phyloP scores from a whole-genome alignment of 768 basidiomycete species.

The Xanthoconium purpureum region DNA sequence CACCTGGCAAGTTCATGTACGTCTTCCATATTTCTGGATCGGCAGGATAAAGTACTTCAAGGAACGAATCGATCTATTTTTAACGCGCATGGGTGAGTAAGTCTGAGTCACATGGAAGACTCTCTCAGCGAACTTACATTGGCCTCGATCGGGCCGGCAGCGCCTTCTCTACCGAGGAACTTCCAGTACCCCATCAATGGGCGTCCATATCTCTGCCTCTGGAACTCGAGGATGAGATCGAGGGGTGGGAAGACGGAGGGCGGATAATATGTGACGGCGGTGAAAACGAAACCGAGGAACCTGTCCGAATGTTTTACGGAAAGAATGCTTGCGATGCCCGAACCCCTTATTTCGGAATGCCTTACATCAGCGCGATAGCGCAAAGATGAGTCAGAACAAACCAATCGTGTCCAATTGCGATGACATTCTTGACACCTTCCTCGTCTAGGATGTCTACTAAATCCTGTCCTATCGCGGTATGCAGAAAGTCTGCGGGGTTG shows the following conservation, averaged over 20 bases:
- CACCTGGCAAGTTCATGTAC: conserved; percentile 35
- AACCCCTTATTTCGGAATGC: conserved; percentile 32
- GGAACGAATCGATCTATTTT: conserved; percentile 39
- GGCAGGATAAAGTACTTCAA: conserved; percentile 33
- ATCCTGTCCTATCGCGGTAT: conserved; percentile 30
- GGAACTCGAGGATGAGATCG: conserved; percentile 23
- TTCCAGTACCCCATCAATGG: conserved; percentile 44
- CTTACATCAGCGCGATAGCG: conserved; percentile 1
- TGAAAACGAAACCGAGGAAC: conserved; percentile 40
- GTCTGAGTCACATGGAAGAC: neutral
- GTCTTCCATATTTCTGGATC: conserved; percentile 36
- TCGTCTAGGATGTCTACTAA: conserved; percentile 38
- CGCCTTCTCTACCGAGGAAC: conserved; percentile 33
- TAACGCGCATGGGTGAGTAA: neutral
- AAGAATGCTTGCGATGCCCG: conserved; percentile 32
- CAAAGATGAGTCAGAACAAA: neutral
- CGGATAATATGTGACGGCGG: conserved; percentile 34
- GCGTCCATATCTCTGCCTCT: conserved; percentile 30
- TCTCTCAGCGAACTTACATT: conserved; percentile 26
- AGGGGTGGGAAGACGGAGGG: conserved; percentile 28
- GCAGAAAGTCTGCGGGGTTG: conserved; percentile 27
- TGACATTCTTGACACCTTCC: conserved; percentile 31
- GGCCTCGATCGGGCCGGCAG: conserved; percentile 32
- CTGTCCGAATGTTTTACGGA: conserved; percentile 38
- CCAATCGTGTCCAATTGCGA: conserved; percentile 45